These are phyloP conservation scores for Penicillium waksmanii DNA, from an alignment of 495 filamentous ascomycete species.

Conservation along the genomic window DNA sequence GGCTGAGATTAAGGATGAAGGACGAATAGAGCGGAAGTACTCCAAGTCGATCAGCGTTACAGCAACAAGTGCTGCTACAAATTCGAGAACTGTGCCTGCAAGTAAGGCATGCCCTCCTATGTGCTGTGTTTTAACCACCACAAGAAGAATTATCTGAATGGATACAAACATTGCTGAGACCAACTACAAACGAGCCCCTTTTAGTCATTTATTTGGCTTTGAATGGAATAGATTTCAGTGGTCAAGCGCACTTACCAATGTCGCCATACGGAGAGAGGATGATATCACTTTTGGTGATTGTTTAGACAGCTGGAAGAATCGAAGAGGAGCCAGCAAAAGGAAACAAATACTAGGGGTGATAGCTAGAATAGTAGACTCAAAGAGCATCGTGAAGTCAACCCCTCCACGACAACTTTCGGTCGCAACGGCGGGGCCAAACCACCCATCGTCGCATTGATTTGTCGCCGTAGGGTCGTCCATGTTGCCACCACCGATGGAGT, in stretches of 20 bases:
- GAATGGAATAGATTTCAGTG: background rate
- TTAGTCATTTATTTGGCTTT: background rate
- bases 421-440: conserved; percentile 20
- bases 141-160: conserved; percentile 41
- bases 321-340: conserved; percentile 38
- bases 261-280: conserved; percentile 13
- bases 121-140: conserved; percentile 37
- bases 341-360: conserved; percentile 49
- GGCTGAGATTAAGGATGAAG: conserved; percentile 51
- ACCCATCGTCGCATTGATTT: conserved; percentile 14
- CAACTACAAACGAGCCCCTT: conserved; percentile 19
- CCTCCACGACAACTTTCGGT: conserved; percentile 35
- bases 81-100: conserved; percentile 40
- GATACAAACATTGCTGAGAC: conserved; percentile 36
- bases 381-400: conserved; percentile 59
- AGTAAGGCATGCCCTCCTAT: conserved; percentile 36
- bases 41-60: conserved; percentile 49
- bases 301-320: conserved; percentile 38
- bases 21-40: conserved; percentile 46
- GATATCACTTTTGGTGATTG: conserved; percentile 39
- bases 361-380: conserved; percentile 51
- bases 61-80: conserved; percentile 37
- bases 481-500: too few relatives aligned
- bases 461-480: background rate
- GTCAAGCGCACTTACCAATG: conserved; percentile 12